Conservation (phyloP, 2,329 filamentous ascomycete genomes). For the Delphinella strobiligena region DNA sequence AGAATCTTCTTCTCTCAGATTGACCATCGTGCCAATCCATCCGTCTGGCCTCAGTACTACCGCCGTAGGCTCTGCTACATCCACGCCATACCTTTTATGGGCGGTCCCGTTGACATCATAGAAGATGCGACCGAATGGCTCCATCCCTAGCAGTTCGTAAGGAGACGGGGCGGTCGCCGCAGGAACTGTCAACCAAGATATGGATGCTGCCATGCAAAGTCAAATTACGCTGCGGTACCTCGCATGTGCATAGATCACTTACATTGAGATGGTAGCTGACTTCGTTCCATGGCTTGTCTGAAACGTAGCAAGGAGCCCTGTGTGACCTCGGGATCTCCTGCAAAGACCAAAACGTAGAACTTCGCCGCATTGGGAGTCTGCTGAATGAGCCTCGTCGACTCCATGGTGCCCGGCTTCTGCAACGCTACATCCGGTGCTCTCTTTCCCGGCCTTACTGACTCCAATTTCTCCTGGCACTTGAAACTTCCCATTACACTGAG, state of each 20-base stretch:
- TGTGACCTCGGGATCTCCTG: slow-evolving; percentile 20
- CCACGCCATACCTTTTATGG: slow-evolving; percentile 11
- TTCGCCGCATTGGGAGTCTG: slow-evolving; percentile 30
- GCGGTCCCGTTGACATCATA: slow-evolving; percentile 10
- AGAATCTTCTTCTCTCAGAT: slow-evolving; percentile 1
- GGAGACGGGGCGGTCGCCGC: slow-evolving; percentile 17
- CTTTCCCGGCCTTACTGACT: slow-evolving; percentile 25
- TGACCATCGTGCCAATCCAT: slow-evolving; percentile 11
- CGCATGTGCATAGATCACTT: too few species aligned
- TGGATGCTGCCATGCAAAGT: slow-evolving; percentile 9
- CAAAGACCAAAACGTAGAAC: slow-evolving; percentile 34
- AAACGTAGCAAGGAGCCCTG: neutral
- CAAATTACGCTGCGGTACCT: too few species aligned
- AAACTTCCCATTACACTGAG: slow-evolving; percentile 9
- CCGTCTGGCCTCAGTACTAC: slow-evolving; percentile 14
- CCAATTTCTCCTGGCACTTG: neutral
- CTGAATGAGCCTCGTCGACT: slow-evolving; percentile 31
- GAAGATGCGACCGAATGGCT: slow-evolving; percentile 13
- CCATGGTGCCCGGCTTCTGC: slow-evolving; percentile 33
- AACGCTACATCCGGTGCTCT: slow-evolving; percentile 36
- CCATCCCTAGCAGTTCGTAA: slow-evolving; percentile 19
- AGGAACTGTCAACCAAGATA: slow-evolving; percentile 19
- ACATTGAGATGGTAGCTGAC: slow-evolving; percentile 11
- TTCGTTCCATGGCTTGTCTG: neutral
- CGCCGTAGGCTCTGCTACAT: slow-evolving; percentile 4